Base-by-base conservation (phyloP, 2,329 filamentous ascomycete species). In the Microdochium trichocladiopsis region DNA sequence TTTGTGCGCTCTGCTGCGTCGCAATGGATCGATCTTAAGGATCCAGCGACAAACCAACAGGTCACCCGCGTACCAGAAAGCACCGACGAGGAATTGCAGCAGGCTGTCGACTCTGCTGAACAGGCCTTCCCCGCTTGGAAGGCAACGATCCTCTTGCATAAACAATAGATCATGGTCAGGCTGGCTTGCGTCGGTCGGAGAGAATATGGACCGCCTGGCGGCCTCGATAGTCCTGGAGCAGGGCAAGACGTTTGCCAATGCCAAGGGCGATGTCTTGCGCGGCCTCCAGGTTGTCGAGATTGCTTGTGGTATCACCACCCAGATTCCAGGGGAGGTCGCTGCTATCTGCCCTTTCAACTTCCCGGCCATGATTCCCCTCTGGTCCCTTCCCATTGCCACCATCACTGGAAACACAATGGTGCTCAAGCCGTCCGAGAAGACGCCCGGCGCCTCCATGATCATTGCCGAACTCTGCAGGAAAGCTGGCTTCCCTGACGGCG, bases 281-380 rank as follows among this genome's bases (percentile, higher is more conserved):
- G 89, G 89, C 48, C 76, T 94, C 54, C 89, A 94, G 75, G 89
- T 94, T 24, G 90, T 89, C 2, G 89, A 94, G 76, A 88, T 87
- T 6, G 86, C 89, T 22, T 89, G 88, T 64, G 87, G 79, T 48
- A 90, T 90, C 51, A 88, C 89, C 1, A 89, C 90, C 60, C 82
- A 92, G 67, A 77, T 94, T 69, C 90, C 88, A 67, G 89, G 89
- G 41, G 88, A 94, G 72, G 78, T 88, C 45, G 88, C 88, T 53
- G 87, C 89, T 53, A 94, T 94, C 60, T 94, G 89, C 76, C 89
- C 89, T 2, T 94, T 94, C 67, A 94, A 94, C 76, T 94, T 94
- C 73, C 89, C 89, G 43, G 89, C 89, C 61, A 95, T 95, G 89
- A 94, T 95, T 68, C 90, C 89, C 3, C 78, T 95, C n/a, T 95